Conservation (phyloP, 1,284 basidiomycete genomes). For the Tilletia caries region DNA sequence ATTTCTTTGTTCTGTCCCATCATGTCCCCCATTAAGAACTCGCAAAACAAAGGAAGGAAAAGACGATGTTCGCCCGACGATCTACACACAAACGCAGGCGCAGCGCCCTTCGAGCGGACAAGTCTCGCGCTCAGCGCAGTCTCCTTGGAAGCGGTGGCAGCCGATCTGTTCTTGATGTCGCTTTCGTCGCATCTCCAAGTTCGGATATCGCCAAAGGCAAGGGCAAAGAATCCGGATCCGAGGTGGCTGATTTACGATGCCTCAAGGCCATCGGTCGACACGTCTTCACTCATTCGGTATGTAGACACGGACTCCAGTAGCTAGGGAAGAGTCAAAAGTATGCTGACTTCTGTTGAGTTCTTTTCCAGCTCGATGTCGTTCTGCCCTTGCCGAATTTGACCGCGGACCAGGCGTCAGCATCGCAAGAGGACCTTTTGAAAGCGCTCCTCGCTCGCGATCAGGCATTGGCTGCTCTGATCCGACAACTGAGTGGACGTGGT, state of each 20-base stretch:
- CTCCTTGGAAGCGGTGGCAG: not conserved
- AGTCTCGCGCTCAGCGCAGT: conserved; percentile 18
- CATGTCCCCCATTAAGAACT: no score
- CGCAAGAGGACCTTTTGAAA: conserved; percentile 15
- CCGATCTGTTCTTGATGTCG: not conserved
- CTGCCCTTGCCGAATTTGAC: conserved; percentile 20
- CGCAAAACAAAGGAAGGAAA: no score
- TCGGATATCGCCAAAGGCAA: conserved; percentile 10
- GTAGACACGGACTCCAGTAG: not conserved
- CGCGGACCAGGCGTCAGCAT: not conserved
- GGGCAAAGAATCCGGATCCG: not conserved
- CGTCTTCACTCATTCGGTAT: conserved; percentile 3
- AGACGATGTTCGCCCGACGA: not conserved
- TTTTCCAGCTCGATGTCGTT: conserved; percentile 29
- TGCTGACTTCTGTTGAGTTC: not conserved
- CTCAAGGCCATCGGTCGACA: not conserved
- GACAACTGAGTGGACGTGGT: no score
- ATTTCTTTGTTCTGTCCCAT: no score
- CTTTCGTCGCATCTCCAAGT: not conserved
- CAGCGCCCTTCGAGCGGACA: conserved; percentile 43
- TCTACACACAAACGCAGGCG: conserved; percentile 46
- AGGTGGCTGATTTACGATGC: not conserved
- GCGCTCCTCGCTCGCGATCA: conserved; percentile 16
- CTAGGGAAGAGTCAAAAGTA: not conserved
- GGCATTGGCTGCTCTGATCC: not conserved